phyloP scores from a whole-genome alignment of 345 rosid species.

The Gossypium bickii region DNA sequence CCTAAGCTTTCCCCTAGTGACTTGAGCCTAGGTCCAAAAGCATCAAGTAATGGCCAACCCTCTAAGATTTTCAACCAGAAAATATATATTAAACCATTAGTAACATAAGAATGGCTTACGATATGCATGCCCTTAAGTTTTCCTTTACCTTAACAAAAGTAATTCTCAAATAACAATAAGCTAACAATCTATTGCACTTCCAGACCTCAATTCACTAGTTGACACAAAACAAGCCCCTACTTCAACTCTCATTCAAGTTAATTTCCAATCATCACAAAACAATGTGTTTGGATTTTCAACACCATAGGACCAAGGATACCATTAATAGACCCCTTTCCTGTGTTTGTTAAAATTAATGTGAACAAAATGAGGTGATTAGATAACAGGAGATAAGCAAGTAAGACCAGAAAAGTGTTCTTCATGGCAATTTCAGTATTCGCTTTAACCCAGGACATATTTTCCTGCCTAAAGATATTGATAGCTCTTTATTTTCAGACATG shows the following conservation, averaged over 20 bases:
- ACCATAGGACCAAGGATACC: conserved; percentile 1
- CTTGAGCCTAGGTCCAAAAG: neutral
- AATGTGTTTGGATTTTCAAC: neutral
- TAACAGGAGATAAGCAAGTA: neutral
- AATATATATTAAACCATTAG: neutral
- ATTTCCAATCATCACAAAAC: neutral
- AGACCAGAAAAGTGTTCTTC: neutral
- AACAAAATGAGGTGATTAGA: neutral
- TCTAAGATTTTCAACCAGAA: conserved; percentile 1
- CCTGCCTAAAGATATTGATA: conserved; percentile 4
- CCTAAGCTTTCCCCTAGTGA: neutral
- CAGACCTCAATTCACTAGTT: neutral
- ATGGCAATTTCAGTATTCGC: neutral
- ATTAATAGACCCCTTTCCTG: neutral
- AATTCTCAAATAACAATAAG: conserved; percentile 4
- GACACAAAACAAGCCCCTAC: neutral
- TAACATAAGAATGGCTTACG: neutral
- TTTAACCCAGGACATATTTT: neutral
- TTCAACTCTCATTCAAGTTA: neutral
- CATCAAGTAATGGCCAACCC: neutral
- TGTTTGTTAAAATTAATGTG: neutral
- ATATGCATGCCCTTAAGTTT: neutral
- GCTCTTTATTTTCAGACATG: neutral
- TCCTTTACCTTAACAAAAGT: neutral
- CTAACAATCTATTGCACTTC: neutral